phyloP scores from a whole-genome alignment of 2,329 filamentous ascomycete species.

The Zalaria obscura region DNA sequence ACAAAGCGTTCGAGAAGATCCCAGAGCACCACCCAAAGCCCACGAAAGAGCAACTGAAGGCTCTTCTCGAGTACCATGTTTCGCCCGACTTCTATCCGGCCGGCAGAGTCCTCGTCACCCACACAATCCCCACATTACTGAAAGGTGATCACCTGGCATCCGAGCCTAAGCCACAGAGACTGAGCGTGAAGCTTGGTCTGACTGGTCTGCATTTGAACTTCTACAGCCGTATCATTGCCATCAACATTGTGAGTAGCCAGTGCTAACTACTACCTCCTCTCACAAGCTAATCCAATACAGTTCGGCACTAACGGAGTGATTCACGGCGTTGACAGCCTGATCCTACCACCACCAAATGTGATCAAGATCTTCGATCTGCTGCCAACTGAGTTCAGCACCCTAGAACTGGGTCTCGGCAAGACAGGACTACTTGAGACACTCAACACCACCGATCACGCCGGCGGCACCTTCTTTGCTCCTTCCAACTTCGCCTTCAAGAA shows the following conservation, averaged over 20 bases:
- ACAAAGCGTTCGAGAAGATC: slow-evolving; percentile 60
- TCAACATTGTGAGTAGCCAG: slow-evolving; percentile 48
- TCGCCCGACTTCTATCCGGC: slow-evolving; percentile 53
- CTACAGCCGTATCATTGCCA: slow-evolving; percentile 53
- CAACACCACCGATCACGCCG: slow-evolving; percentile 39
- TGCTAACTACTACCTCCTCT: not conserved
- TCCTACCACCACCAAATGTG: slow-evolving; percentile 60
- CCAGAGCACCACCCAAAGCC: slow-evolving; percentile 43
- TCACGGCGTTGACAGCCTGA: slow-evolving; percentile 59
- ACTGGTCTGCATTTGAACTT: slow-evolving; percentile 62
- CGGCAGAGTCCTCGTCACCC: slow-evolving; percentile 48
- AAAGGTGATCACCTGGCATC: slow-evolving; percentile 45
- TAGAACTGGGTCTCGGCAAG: slow-evolving; percentile 59
- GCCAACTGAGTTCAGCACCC: slow-evolving; percentile 63
- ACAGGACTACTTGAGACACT: slow-evolving; percentile 54
- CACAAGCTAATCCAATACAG: slow-evolving; percentile 22
- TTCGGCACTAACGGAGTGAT: slow-evolving; percentile 66
- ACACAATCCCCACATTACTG: slow-evolving; percentile 61
- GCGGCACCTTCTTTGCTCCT: slow-evolving; percentile 69
- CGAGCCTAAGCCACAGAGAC: slow-evolving; percentile 48
- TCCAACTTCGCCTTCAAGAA: slow-evolving; percentile 66
- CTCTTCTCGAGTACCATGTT: slow-evolving; percentile 62
- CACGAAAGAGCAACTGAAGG: slow-evolving; percentile 55
- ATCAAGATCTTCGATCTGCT: slow-evolving; percentile 49
- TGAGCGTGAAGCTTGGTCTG: slow-evolving; percentile 51